Percentiles rank a stretch among this genome's conserved stretches.
phyloP scores from a whole-genome alignment of 352 stramenopile genomes.

The Phytophthora capsici region DNA sequence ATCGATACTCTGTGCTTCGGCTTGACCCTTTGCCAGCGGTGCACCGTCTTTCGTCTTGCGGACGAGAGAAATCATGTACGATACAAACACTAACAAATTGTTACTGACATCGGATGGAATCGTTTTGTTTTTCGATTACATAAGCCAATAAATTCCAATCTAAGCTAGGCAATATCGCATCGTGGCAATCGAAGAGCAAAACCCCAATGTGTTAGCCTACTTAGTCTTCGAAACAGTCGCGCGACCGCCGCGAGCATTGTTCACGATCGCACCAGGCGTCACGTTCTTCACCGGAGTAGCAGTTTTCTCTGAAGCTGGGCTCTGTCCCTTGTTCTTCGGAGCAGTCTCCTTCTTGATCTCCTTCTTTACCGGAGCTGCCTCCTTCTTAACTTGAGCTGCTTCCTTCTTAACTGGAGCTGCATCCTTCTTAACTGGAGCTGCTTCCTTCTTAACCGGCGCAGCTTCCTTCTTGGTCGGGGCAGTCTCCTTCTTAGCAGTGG shows the following conservation, averaged over 20 bases:
- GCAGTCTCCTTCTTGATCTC: not conserved
- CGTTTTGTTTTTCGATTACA: too few species aligned
- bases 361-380: conserved; percentile 3
- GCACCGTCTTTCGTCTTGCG: too few species aligned
- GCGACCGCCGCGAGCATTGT: conserved; percentile 1
- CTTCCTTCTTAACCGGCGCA: not conserved
- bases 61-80: too few species aligned
- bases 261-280: conserved; percentile 13
- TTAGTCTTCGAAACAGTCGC: not conserved
- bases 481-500: conserved; percentile 1
- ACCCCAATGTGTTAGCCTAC: not conserved
- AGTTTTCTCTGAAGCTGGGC: conserved; percentile 7
- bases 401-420: not conserved
- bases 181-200: too few species aligned
- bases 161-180: too few species aligned
- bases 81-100: too few species aligned
- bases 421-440: not conserved
- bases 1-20: too few species aligned
- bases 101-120: too few species aligned
- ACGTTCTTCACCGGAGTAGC: conserved; percentile 4
- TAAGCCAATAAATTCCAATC: too few species aligned
- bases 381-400: conserved; percentile 8
- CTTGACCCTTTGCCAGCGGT: too few species aligned
- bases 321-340: conserved; percentile 4
- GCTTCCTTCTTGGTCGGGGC: conserved; percentile 5